A percentile compares a stretch with the other conserved stretches of the same genome.
phyloP scores from a whole-genome alignment of 345 rosid species.

The Gossypium longicalyx region DNA sequence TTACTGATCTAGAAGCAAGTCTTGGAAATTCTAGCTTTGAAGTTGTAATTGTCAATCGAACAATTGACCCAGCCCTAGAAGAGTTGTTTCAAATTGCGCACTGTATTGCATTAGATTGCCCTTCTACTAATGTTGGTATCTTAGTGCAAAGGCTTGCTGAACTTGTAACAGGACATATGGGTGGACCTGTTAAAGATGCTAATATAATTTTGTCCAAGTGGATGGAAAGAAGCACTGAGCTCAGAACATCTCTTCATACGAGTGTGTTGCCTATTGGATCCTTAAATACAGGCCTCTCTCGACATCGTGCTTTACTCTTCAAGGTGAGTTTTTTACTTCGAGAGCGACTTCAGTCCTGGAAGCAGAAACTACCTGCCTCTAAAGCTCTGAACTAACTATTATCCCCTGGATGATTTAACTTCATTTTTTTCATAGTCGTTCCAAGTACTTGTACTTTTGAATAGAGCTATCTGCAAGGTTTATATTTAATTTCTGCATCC shows the following conservation, averaged over 20 bases:
- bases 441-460: not conserved
- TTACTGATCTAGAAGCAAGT: slow-evolving; percentile 76
- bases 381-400: not conserved
- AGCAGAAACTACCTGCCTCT: not conserved
- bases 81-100: slow-evolving; percentile 84
- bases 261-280: slow-evolving; percentile 89
- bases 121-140: slow-evolving; percentile 52
- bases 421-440: not conserved
- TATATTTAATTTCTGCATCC: slow-evolving; percentile 22
- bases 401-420: not conserved
- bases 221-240: slow-evolving; percentile 80
- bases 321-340: slow-evolving; percentile 51
- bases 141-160: slow-evolving; percentile 87
- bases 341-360: not conserved
- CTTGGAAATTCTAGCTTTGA: slow-evolving; percentile 65
- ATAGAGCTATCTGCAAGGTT: not conserved
- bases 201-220: slow-evolving; percentile 71
- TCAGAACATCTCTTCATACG: slow-evolving; percentile 71
- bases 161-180: slow-evolving; percentile 94
- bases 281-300: slow-evolving; percentile 74
- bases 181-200: slow-evolving; percentile 94
- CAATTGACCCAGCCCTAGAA: slow-evolving; percentile 64
- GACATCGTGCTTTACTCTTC: slow-evolving; percentile 98
- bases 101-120: slow-evolving; percentile 69
- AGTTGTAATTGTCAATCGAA: slow-evolving; percentile 71